Percentiles rank a stretch among this genome's conserved stretches.
phyloP scores from a whole-genome alignment of 176 grass and related monocot genomes.

The Metroxylon sagu region DNA sequence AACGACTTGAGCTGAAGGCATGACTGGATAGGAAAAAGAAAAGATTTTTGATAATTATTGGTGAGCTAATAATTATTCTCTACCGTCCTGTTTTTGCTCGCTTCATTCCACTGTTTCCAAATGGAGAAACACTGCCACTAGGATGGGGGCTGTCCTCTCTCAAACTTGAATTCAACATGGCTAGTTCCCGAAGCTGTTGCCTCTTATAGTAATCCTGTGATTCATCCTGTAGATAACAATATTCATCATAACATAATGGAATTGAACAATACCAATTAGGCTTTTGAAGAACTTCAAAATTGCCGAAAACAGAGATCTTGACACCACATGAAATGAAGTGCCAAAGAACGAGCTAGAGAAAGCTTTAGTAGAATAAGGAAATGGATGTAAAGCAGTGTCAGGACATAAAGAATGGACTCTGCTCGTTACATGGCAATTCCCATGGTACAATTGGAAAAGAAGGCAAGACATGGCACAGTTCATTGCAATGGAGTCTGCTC shows the following conservation, averaged over 20 bases:
- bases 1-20: neutral
- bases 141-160: conserved; percentile 76
- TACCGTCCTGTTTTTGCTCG: conserved; percentile 44
- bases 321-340: neutral
- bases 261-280: no score
- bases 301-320: conserved; percentile 3
- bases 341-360: conserved; percentile 1
- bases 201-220: conserved; percentile 92
- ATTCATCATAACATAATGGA: no score
- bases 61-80: conserved; percentile 3
- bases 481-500: no score
- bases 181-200: conserved; percentile 88
- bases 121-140: conserved; percentile 52
- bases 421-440: no score
- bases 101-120: conserved; percentile 58
- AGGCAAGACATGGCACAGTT: no score
- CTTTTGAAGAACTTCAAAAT: neutral
- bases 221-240: conserved; percentile 52
- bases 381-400: no score
- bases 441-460: no score
- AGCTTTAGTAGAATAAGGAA: neutral
- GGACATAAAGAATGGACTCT: no score
- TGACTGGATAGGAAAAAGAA: no score
- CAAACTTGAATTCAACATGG: conserved; percentile 75
- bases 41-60: no score